Percentiles rank a stretch among this genome's conserved stretches.
Conservation (phyloP, 202 grass and related monocot genomes). For the Alloteropsis angusta region DNA sequence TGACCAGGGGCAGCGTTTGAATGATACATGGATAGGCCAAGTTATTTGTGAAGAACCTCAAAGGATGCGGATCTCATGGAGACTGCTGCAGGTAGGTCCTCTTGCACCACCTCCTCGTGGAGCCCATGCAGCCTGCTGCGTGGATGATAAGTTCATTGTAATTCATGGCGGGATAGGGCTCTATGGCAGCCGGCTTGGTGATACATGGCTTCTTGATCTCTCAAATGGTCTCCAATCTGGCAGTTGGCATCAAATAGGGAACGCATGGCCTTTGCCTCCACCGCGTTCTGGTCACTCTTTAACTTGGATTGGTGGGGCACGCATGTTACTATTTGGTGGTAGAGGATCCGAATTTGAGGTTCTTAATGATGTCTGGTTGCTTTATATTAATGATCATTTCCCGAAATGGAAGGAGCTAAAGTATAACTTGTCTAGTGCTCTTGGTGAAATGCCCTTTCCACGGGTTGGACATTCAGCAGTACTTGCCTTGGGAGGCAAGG, state of each 20-base stretch:
- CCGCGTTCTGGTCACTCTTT: conserved; percentile 79
- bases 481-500: conserved; percentile 60
- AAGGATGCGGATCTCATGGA: conserved; percentile 69
- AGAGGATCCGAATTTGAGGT: conserved; percentile 80
- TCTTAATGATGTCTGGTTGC: conserved; percentile 95
- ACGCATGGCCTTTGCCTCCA: conserved; percentile 40
- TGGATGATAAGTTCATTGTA: conserved; percentile 51
- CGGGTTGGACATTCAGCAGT: conserved; percentile 85
- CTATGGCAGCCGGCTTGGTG: conserved; percentile 57
- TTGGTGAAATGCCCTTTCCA: conserved; percentile 63
- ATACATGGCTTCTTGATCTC: conserved; percentile 90
- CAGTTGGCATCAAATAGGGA: conserved; percentile 60
- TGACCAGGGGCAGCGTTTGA: conserved; percentile 64
- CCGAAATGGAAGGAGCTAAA: conserved; percentile 87
- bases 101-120: conserved; percentile 63
- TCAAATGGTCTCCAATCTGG: conserved; percentile 47
- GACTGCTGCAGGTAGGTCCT: conserved; percentile 52
- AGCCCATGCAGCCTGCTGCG: conserved; percentile 78
- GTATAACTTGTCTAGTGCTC: conserved; percentile 47
- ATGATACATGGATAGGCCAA: conserved; percentile 87
- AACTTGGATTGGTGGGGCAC: conserved; percentile 66
- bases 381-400: conserved; percentile 43
- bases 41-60: conserved; percentile 42
- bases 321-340: conserved; percentile 81
- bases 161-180: conserved; percentile 86